Evolutionary conservation across 345 rosid genomes (phyloP).

Genomic region (Eucalyptus polybractea): DNA sequence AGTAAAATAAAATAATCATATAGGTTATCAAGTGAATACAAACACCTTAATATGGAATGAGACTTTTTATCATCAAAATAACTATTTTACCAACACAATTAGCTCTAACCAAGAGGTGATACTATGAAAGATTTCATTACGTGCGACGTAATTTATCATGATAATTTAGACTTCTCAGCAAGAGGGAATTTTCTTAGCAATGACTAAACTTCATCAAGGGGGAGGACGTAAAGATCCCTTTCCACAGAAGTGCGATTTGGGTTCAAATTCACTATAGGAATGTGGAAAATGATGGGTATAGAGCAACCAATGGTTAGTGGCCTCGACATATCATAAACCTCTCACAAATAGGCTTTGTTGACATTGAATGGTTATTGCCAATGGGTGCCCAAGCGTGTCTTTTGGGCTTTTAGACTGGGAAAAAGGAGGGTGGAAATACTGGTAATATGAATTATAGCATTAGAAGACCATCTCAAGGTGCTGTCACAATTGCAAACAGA

Average conservation of each 20-base stretch:
- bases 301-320: neutral
- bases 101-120: too few relatives aligned
- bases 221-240: neutral
- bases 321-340: too few relatives aligned
- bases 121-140: too few relatives aligned
- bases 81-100: too few relatives aligned
- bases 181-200: too few relatives aligned
- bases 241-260: neutral
- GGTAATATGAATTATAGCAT: neutral
- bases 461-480: neutral
- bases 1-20: too few relatives aligned
- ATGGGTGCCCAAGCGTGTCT: neutral
- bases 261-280: neutral
- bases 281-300: neutral
- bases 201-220: too few relatives aligned
- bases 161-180: too few relatives aligned
- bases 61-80: too few relatives aligned
- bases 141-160: too few relatives aligned
- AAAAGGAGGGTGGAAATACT: neutral
- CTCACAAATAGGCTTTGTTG: neutral
- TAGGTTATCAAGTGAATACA: too few relatives aligned
- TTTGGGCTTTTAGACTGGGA: neutral
- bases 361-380: neutral
- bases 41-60: too few relatives aligned
- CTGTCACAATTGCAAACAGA: neutral